These are phyloP conservation scores for Rhizoctonia solani DNA, from an alignment of 1,284 basidiomycete species.

Conservation along the genomic window DNA sequence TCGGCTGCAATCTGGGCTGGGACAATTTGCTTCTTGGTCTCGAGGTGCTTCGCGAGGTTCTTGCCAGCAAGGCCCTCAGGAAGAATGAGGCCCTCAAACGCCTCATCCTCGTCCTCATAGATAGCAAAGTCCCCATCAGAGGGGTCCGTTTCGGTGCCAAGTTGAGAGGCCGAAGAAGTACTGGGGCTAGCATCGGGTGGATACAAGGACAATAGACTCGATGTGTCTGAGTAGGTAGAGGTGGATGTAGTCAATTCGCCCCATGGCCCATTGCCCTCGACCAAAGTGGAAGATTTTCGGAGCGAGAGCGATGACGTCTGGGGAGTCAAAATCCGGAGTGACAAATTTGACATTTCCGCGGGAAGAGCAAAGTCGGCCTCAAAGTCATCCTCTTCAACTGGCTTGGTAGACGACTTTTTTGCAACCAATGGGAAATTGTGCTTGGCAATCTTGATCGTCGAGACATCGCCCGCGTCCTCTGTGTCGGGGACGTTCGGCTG, in stretches of 20 bases:
- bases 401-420: conserved; percentile 36
- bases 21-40: conserved; percentile 66
- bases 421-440: conserved; percentile 42
- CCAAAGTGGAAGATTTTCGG: conserved; percentile 47
- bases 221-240: conserved; percentile 74
- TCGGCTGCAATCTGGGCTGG: conserved; percentile 58
- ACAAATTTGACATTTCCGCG: conserved; percentile 72
- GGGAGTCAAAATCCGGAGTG: conserved; percentile 71
- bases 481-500: conserved; percentile 58
- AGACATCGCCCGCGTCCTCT: conserved; percentile 68
- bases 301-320: conserved; percentile 76
- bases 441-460: conserved; percentile 72
- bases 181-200: conserved; percentile 59
- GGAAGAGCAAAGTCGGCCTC: conserved; percentile 78
- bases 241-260: conserved; percentile 80
- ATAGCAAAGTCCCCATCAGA: conserved; percentile 47
- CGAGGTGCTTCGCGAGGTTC: conserved; percentile 71
- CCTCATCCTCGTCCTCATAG: conserved; percentile 62
- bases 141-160: conserved; percentile 58
- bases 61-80: conserved; percentile 63
- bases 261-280: conserved; percentile 50
- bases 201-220: conserved; percentile 69
- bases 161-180: conserved; percentile 60
- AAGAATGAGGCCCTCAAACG: conserved; percentile 77
- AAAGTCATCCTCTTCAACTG: conserved; percentile 65